Percentiles rank a stretch among this genome's conserved stretches.
Conservation (phyloP, 148 eudicot genomes). For the Camellia sinensis region DNA sequence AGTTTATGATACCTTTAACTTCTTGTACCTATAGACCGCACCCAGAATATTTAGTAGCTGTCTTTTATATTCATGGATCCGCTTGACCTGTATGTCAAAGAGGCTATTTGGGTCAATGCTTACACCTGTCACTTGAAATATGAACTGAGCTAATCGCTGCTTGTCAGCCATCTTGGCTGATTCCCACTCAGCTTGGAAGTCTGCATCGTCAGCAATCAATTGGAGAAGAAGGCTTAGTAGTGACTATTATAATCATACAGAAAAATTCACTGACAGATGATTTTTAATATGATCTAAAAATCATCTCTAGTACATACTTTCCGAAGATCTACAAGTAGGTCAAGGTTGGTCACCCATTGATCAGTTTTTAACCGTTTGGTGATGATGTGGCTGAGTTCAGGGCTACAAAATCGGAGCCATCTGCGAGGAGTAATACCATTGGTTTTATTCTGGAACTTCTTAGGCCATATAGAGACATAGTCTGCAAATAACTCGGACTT, state of each 20-base stretch:
- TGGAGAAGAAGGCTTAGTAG: constrained; percentile 22
- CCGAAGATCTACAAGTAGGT: constrained; percentile 71
- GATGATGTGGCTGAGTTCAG: constrained; percentile 85
- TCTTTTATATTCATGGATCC: constrained; percentile 97
- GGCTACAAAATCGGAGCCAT: constrained; percentile 93
- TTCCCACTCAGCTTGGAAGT: constrained; percentile 87
- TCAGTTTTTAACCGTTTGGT: constrained; percentile 94
- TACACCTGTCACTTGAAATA: constrained; percentile 73
- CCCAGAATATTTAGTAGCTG: constrained; percentile 91
- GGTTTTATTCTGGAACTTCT: constrained; percentile 93
- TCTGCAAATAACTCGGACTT: constrained; percentile 86
- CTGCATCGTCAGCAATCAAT: constrained; percentile 83
- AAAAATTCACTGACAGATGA: background rate
- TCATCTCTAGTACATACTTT: constrained; percentile 46
- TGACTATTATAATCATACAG: background rate
- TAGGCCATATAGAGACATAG: constrained; percentile 95
- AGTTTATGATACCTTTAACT: constrained; percentile 65
- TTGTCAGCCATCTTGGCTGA: constrained; percentile 95
- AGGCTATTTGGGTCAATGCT: constrained; percentile 87
- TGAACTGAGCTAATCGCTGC: constrained; percentile 73
- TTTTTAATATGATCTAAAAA: background rate
- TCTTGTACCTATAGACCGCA: constrained; percentile 87
- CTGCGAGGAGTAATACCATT: constrained; percentile 98
- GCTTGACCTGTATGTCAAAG: constrained; percentile 96
- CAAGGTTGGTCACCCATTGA: constrained; percentile 93